phyloP scores from a whole-genome alignment of 768 basidiomycete genomes.

The Mycena crocata region DNA sequence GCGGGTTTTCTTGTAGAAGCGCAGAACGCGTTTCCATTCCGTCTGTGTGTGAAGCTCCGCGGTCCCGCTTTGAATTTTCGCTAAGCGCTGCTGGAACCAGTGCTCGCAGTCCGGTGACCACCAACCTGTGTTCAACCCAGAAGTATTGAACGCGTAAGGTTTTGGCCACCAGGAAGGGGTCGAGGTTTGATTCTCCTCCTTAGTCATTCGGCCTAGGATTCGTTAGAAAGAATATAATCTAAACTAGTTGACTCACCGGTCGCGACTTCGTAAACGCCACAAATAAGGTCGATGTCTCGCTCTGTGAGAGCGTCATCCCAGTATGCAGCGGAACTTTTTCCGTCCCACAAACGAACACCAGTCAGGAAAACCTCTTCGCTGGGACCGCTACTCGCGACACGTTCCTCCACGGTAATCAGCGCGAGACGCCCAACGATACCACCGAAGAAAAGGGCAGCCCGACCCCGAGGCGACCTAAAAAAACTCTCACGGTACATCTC shows the following conservation, averaged over 20 bases:
- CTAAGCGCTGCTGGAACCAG: background rate
- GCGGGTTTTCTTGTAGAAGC: background rate
- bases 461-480: slow-evolving; percentile 8
- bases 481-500: background rate
- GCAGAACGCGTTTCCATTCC: slow-evolving; percentile 1
- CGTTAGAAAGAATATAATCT: background rate
- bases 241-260: slow-evolving; percentile 15
- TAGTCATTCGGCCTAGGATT: background rate
- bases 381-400: background rate
- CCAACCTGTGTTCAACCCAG: slow-evolving; percentile 17
- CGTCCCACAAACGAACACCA: slow-evolving; percentile 4
- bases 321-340: background rate
- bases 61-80: background rate
- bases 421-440: slow-evolving; percentile 18
- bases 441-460: slow-evolving; percentile 10
- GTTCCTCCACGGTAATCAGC: background rate
- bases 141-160: background rate
- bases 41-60: background rate
- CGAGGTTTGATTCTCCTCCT: background rate
- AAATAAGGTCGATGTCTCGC: slow-evolving; percentile 16
- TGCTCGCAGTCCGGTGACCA: slow-evolving; percentile 23
- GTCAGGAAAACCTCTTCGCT: background rate
- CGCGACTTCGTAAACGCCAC: slow-evolving; percentile 14
- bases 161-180: slow-evolving; percentile 21
- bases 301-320: slow-evolving; percentile 17